Evolutionary conservation across 2,329 filamentous ascomycete genomes (phyloP), one percentile per base, ranked within the genome.

Genomic region (Penicillium aurantiogriseum): DNA sequence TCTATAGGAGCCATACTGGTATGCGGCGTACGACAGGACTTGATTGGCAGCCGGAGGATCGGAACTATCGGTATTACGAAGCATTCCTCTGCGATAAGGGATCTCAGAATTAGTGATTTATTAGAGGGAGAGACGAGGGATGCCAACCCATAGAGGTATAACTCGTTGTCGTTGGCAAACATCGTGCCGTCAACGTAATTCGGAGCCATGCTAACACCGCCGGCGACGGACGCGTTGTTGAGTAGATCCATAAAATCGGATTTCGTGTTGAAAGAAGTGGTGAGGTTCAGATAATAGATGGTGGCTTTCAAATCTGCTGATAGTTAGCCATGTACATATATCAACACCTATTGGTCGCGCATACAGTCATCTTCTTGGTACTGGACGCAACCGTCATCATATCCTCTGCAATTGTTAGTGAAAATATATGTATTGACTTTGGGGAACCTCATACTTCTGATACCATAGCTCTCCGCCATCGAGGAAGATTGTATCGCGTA

Each of bases 121-220:
- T 19, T 11, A 10, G 33, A 23, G 11, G 1, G 29, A 21, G 4
- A 19, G n/a, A 36, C 9, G 21, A 29, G 29, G 10, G 23, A 56
- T 3, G 7, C 63, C n/a, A 52, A 75, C 74, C 88, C 88, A 53
- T 87, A 90, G 2, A 87, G 76, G 63, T 81, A 86, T 65, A 86
- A 85, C 58, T 88, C 81, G 48, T 80, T 74, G 57, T 89, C 76
- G 63, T 89, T 90, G 47, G 80, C 81, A 33, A 91, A 81, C 75
- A 90, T 82, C 8, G 78, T 83, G 2, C 88, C 88, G 58, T 88
- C 86, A 17, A 78, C 59, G 59, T 83, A 88, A 62, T 83, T 83
- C 0, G 85, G 85, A 0, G 79, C 56, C 13, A 64, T 46, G 35
- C 56, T 64, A 27, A 42, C 49, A 5, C 55, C 57, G 2, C 51